These are phyloP conservation scores for Schoenoplectus tabernaemontani DNA, from an alignment of 202 grass and related monocot species.

Conservation along the genomic window DNA sequence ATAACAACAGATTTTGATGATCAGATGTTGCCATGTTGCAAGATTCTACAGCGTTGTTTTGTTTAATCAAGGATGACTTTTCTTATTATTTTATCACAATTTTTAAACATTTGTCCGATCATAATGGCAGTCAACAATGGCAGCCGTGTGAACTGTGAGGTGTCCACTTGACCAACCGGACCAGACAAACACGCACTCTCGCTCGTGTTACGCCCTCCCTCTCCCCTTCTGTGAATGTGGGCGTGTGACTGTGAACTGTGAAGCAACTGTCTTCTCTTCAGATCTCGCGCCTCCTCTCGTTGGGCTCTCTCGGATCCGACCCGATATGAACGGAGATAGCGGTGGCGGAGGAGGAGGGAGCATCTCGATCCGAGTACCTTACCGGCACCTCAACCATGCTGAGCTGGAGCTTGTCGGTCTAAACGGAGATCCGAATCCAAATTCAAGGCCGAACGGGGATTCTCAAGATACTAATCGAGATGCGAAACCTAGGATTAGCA, in stretches of 20 bases:
- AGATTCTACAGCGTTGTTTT: no score
- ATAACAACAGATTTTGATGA: no score
- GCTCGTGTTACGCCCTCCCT: background rate
- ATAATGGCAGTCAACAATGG: no score
- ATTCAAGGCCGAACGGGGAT: background rate
- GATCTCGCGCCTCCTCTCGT: background rate
- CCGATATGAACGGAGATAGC: conserved; percentile 43
- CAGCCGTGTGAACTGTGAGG: no score
- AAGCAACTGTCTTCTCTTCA: background rate
- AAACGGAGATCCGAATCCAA: conserved; percentile 23
- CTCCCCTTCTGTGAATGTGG: background rate
- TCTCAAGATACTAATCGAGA: background rate
- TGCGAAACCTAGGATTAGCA: conserved; percentile 13
- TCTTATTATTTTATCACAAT: no score
- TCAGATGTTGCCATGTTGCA: no score
- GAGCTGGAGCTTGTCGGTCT: conserved; percentile 76
- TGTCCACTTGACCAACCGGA: background rate
- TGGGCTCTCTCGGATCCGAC: conserved; percentile 30
- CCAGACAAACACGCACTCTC: background rate
- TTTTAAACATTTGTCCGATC: no score
- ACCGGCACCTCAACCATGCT: conserved; percentile 64
- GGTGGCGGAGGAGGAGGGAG: conserved; percentile 28
- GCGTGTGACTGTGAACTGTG: background rate
- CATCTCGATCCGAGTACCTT: conserved; percentile 53
- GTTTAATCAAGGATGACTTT: no score